Evolutionary conservation across 306 rosid genomes (phyloP).

Genomic region (Rosa multiflora): DNA sequence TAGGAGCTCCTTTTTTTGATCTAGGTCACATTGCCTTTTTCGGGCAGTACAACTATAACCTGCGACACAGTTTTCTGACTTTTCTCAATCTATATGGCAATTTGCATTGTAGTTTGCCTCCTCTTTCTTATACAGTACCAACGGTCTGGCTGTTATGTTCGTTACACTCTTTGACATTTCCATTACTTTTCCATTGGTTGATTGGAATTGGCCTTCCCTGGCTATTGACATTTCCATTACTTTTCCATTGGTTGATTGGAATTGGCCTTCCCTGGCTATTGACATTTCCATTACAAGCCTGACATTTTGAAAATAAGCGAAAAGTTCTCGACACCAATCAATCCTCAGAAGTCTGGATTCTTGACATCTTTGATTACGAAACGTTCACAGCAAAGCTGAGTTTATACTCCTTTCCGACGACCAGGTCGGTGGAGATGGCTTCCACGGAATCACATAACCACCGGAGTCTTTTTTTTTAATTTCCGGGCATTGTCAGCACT

Average conservation of each 20-base stretch:
- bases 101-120: not conserved
- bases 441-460: not conserved
- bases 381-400: not conserved
- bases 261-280: not conserved
- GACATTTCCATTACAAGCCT: not conserved
- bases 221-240: not conserved
- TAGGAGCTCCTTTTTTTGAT: not conserved
- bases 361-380: constrained; percentile 1
- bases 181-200: not conserved
- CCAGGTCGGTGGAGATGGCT: not conserved
- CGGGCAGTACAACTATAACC: not conserved
- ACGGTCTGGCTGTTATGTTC: not conserved
- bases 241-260: not conserved
- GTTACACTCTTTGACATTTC: not conserved
- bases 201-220: not conserved
- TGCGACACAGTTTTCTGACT: not conserved
- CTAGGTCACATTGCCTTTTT: not conserved
- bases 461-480: not conserved
- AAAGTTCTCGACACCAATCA: not conserved
- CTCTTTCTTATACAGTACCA: not conserved
- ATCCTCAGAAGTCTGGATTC: not conserved
- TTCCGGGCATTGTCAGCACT: not conserved
- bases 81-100: not conserved
- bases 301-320: not conserved
- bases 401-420: not conserved